Evolutionary conservation across 2,329 filamentous ascomycete species (phyloP).

Genomic region (Clarireedia monteithiana): DNA sequence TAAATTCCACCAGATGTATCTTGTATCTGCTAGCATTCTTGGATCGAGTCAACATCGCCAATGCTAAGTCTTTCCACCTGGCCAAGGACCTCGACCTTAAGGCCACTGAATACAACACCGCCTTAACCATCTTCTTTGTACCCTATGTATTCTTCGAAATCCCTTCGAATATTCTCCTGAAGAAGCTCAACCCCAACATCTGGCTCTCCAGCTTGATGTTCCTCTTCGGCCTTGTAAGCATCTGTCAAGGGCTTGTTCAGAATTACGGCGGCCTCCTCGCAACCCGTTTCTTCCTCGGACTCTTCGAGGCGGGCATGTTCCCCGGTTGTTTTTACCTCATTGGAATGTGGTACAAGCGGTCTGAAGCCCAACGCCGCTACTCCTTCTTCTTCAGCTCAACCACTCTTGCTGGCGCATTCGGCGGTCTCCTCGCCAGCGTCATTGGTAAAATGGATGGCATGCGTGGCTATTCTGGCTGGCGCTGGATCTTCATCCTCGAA

Average conservation of each 20-base stretch:
- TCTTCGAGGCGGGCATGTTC: conserved; percentile 71
- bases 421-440: conserved; percentile 73
- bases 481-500: conserved; percentile 79
- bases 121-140: conserved; percentile 74
- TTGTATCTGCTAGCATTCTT: conserved; percentile 66
- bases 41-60: conserved; percentile 71
- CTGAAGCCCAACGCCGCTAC: conserved; percentile 85
- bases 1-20: conserved; percentile 34
- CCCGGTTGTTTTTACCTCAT: conserved; percentile 68
- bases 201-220: conserved; percentile 78
- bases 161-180: conserved; percentile 65
- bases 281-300: conserved; percentile 78
- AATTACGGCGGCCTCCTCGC: conserved; percentile 74
- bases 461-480: conserved; percentile 63
- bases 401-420: conserved; percentile 74
- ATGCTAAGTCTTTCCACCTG: conserved; percentile 62
- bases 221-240: conserved; percentile 42
- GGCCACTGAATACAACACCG: conserved; percentile 61
- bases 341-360: conserved; percentile 83
- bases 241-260: conserved; percentile 30
- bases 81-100: conserved; percentile 53
- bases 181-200: conserved; percentile 56
- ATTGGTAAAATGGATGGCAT: conserved; percentile 82
- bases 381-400: conserved; percentile 89
- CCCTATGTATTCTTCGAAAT: conserved; percentile 69